Evolutionary conservation across 2,329 filamentous ascomycete genomes (phyloP).

Genomic region (Colletotrichum sp.): DNA sequence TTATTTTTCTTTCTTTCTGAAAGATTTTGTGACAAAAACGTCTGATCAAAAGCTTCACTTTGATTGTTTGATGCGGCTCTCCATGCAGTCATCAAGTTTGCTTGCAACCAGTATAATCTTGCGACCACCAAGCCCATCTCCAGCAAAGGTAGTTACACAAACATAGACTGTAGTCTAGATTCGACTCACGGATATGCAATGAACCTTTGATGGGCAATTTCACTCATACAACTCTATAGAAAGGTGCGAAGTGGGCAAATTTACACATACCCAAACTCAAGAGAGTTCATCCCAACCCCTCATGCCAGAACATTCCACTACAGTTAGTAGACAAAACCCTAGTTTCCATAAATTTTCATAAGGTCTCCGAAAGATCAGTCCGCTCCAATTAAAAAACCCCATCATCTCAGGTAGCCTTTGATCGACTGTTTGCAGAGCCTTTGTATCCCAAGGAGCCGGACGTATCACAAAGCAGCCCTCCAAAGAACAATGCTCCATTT

Average conservation of each 20-base stretch:
- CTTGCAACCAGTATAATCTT: neutral
- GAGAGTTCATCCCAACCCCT: neutral
- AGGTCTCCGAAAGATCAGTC: neutral
- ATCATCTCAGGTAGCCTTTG: neutral
- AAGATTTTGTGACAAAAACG: neutral
- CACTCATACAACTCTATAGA: neutral
- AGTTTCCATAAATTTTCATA: neutral
- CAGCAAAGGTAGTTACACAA: neutral
- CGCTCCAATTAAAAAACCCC: neutral
- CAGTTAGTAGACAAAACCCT: neutral
- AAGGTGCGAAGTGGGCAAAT: neutral
- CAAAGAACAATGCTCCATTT: neutral
- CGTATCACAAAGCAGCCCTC: neutral
- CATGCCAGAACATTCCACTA: neutral
- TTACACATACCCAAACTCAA: neutral
- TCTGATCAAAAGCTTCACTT: neutral
- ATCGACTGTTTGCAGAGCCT: neutral
- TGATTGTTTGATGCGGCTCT: neutral
- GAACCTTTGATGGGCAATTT: neutral
- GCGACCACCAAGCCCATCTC: neutral
- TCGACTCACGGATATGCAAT: neutral
- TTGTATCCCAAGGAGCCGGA: neutral
- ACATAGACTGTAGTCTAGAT: neutral
- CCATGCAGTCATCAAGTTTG: neutral
- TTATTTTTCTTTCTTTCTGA: neutral